Evolutionary conservation across 2,329 filamentous ascomycete species (phyloP).

Genomic region (Ophiocordyceps unilateralis): DNA sequence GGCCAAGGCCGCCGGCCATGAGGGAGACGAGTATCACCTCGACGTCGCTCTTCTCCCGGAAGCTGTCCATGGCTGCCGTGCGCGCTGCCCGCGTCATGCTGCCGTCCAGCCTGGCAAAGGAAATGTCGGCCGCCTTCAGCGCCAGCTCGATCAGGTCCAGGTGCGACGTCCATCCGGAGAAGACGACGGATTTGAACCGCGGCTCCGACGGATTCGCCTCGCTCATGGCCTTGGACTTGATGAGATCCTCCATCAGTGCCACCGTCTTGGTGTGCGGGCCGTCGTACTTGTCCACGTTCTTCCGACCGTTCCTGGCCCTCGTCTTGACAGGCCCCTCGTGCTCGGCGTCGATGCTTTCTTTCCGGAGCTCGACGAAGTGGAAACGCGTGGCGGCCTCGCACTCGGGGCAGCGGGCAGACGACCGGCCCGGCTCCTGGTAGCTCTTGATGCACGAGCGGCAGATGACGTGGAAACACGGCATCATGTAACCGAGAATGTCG

Average conservation of each 20-base stretch:
- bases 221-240: slow-evolving; percentile 45
- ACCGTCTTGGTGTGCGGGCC: slow-evolving; percentile 88
- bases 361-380: slow-evolving; percentile 51
- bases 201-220: slow-evolving; percentile 42
- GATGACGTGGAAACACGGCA: slow-evolving; percentile 72
- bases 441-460: slow-evolving; percentile 55
- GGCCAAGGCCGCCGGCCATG: slow-evolving; percentile 75
- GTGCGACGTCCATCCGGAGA: slow-evolving; percentile 91
- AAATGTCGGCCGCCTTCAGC: slow-evolving; percentile 47
- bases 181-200: slow-evolving; percentile 84
- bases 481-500: slow-evolving; percentile 59
- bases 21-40: slow-evolving; percentile 83
- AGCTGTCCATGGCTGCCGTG: slow-evolving; percentile 56
- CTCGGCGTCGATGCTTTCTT: slow-evolving; percentile 38
- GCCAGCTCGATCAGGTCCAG: slow-evolving; percentile 83
- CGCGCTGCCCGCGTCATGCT: slow-evolving; percentile 66
- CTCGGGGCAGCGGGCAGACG: slow-evolving; percentile 42
- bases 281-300: slow-evolving; percentile 53
- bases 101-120: slow-evolving; percentile 71
- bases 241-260: slow-evolving; percentile 60
- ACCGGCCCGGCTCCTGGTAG: slow-evolving; percentile 29
- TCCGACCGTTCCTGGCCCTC: slow-evolving; percentile 16
- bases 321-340: slow-evolving; percentile 31
- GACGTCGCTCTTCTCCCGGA: slow-evolving; percentile 54
- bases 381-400: slow-evolving; percentile 49